phyloP scores from a whole-genome alignment of 495 filamentous ascomycete genomes.

The Rhypophila decipiens region DNA sequence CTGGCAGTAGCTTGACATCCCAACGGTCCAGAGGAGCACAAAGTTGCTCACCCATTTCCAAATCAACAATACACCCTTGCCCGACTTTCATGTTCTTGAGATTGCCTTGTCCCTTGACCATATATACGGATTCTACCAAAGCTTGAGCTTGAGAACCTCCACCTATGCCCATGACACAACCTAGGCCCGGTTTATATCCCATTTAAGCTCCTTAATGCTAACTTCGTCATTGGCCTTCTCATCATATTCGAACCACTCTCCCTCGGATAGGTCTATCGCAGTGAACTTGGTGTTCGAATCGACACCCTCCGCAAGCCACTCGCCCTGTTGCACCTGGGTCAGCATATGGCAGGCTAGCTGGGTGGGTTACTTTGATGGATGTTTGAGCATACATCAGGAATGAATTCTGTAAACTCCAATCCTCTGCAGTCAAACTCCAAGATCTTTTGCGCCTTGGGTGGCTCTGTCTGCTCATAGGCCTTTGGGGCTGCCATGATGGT shows the following conservation, averaged over 20 bases:
- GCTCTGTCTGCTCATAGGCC: constrained; percentile 60
- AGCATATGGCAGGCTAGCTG: too few species aligned
- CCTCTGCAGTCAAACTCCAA: constrained; percentile 90
- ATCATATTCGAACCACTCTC: constrained; percentile 62
- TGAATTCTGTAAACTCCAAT: constrained; percentile 86
- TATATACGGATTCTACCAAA: too few species aligned
- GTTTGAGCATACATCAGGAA: constrained; percentile 64
- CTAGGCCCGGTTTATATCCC: constrained; percentile 69
- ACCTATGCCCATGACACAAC: too few species aligned
- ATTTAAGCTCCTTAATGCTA: constrained; percentile 83
- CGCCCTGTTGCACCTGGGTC: constrained; percentile 48
- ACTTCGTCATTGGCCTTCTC: constrained; percentile 54
- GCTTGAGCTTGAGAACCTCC: too few species aligned
- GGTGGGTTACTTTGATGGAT: too few species aligned
- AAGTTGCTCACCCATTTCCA: too few species aligned
- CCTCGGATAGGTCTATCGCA: constrained; percentile 74
- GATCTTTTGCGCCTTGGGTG: constrained; percentile 67
- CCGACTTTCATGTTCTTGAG: too few species aligned
- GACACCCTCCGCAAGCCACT: constrained; percentile 77
- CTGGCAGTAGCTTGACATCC: too few species aligned
- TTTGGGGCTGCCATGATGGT: constrained; percentile 65
- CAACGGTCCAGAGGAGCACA: too few species aligned
- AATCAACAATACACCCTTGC: too few species aligned
- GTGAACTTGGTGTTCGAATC: constrained; percentile 75
- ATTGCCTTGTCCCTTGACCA: too few species aligned